A percentile compares a stretch with the other conserved stretches of the same genome.
phyloP scores from a whole-genome alignment of 129 eudicot species.

The Apium graveolens region DNA sequence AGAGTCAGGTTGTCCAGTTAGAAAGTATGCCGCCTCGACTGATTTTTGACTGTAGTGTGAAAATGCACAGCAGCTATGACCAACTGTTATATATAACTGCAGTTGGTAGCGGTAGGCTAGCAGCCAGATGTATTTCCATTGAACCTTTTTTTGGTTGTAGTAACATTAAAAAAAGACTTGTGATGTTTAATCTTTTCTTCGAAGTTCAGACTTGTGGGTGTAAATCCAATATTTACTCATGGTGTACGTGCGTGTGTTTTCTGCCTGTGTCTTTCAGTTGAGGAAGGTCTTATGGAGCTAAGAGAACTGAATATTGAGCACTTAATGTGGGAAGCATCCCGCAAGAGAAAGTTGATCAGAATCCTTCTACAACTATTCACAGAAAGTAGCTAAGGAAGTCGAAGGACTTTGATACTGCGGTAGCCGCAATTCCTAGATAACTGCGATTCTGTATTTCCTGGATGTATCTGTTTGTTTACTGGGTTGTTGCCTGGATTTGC shows the following conservation, averaged over 20 bases:
- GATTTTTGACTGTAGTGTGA: not conserved
- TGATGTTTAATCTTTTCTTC: not conserved
- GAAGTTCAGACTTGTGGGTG: not conserved
- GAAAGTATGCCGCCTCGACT: not conserved
- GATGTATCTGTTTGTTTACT: not conserved
- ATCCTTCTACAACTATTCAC: constrained; percentile 19
- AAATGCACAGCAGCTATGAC: not conserved
- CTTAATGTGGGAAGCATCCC: constrained; percentile 90
- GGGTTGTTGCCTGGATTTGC: not conserved
- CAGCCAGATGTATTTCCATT: not conserved
- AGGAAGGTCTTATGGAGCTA: constrained; percentile 88
- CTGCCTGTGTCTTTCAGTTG: constrained; percentile 37
- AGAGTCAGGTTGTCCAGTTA: not conserved
- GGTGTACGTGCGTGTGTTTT: not conserved
- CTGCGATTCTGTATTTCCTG: not conserved
- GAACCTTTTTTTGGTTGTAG: not conserved
- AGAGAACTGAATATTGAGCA: constrained; percentile 74
- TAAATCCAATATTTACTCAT: not conserved
- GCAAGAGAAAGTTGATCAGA: constrained; percentile 50
- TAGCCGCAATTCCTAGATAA: not conserved
- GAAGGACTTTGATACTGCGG: not conserved
- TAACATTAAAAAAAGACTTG: not conserved
- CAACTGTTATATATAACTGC: not conserved
- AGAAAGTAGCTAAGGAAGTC: constrained; percentile 7
- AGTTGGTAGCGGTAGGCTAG: not conserved